A percentile compares a stretch with the other conserved stretches of the same genome.
Conservation (phyloP, 495 filamentous ascomycete genomes). For the Xylaria longipes region DNA sequence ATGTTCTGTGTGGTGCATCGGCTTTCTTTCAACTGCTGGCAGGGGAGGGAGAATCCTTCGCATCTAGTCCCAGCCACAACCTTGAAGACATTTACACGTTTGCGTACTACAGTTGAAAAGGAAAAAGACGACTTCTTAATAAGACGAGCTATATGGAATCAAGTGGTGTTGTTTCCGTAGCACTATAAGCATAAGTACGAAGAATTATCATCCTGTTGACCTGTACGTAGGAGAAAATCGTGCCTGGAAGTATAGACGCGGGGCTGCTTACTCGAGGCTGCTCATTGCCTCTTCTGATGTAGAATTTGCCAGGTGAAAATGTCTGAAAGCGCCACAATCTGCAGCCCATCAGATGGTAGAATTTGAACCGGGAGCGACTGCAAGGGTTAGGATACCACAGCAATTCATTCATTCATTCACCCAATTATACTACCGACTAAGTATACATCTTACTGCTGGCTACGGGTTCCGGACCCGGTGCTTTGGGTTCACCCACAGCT, state of each 20-base stretch:
- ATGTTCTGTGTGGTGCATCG: conserved; percentile 23
- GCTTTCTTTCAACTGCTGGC: conserved; percentile 17
- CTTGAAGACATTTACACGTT: background rate
- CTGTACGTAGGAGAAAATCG: background rate
- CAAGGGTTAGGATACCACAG: background rate
- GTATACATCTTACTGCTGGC: background rate
- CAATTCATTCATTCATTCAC: background rate
- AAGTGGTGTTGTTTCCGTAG: conserved; percentile 4
- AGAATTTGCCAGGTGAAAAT: conserved; percentile 10
- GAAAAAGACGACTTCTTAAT: background rate
- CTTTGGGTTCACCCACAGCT: conserved; percentile 13
- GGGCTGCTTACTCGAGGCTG: conserved; percentile 6
- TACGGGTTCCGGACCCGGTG: conserved; percentile 8
- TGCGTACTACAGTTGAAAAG: background rate
- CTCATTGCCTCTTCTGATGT: conserved; percentile 11
- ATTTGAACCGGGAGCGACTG: conserved; percentile 1
- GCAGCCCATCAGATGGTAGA: conserved; percentile 18
- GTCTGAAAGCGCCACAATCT: conserved; percentile 15
- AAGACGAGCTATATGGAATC: background rate
- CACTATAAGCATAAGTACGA: background rate
- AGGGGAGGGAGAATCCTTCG: conserved; percentile 24
- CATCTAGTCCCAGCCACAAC: conserved; percentile 22
- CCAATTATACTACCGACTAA: background rate
- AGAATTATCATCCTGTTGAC: background rate
- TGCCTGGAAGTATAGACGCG: conserved; percentile 13